Evolutionary conservation across 495 filamentous ascomycete genomes (phyloP), one percentile per base, ranked within the genome.

Genomic region (Podospora anserina): DNA sequence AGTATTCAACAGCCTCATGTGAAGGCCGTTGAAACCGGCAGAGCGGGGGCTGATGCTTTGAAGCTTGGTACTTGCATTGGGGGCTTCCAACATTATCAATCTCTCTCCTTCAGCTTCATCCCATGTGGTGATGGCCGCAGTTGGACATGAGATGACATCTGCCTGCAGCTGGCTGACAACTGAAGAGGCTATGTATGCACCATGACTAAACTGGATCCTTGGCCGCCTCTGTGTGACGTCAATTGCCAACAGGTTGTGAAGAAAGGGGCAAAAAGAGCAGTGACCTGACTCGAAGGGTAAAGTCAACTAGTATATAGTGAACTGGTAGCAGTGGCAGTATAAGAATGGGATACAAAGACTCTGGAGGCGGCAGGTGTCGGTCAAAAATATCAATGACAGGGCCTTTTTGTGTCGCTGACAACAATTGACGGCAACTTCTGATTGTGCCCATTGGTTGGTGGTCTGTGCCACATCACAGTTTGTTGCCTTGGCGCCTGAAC

Each of bases 401-500:
- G 15, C 13, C 13, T 49, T 49, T 49, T 49, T 49, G 39, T 49
- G 39, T 11, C 13, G 39, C 39, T 49, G 39, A 49, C 39, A 49
- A 49, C 39, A 49, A 49, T 49, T 16, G 39, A 18, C 39, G 13
- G 2, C 13, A 49, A 49, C 39, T 49, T 49, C 39, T 49, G 39
- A 49, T 49, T 49, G 39, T 49, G 39, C 39, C 39, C 39, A 49
- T 49, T 49, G 39, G 39, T 49, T 49, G 39, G 39, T 49, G 39
- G 39, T 16, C 39, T 49, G 39, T 49, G 39, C 39, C 39, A 49
- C 39, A 49, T 49, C 39, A 49, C 9, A 4, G 30, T 32, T 49
- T 49, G 39, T 30, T 75, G 76, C 73, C 75, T 76, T 74, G 67
- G 15, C 70, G 75, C 75, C 76, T 78, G 73, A 77, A 23, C 23